Base-by-base conservation (phyloP, 768 basidiomycete species). In the Piloderma croceum region DNA sequence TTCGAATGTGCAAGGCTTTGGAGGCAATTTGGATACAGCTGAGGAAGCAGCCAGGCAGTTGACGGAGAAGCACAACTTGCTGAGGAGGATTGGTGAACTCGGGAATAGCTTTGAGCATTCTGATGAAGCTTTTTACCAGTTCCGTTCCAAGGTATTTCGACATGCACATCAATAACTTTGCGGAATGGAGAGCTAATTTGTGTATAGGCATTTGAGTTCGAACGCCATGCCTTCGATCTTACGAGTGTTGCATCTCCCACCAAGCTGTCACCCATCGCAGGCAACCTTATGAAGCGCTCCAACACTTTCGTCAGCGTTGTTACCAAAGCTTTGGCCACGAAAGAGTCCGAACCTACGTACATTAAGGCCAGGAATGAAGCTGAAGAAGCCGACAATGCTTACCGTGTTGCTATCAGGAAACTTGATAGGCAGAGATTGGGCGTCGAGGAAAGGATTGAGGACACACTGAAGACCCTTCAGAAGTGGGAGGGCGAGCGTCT, bases 361-460 rank as follows among this genome's bases (percentile, higher is more conserved):
- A 57, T 92, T 39, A 73, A 75, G 43, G 74, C 85, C 3, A 73
- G 90, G 29, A 68, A 74, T 22, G 90, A 93, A 21, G 89, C 92
- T 0, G 80, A 85, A 7, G 76, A 78, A 33, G 88, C 92, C 0
- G 89, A 94, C 54, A 74, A 79, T 41, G 56, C 73, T 13, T 96
- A 93, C 58, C 81, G 87, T 19, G 68, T 83, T 35, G 79, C 82
- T 17, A 79, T 92, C n/a, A 74, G 87, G 39, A 79, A 76, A 48
- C 77, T 92, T 11, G 92, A 96, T 52, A 68, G 85, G 39, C 88
- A 89, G 53, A 69, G 92, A n/a, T 71, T 94, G 19, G 79, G 72
- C 1, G 73, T 94, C 31, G 92, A 96, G 60, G 89, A 93, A 56
- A 71, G 78, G 35, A 74, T 94, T 35, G 91, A 94, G 56, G 83